Conservation (phyloP, 768 basidiomycete genomes). For the Tubosaeta sp. region DNA sequence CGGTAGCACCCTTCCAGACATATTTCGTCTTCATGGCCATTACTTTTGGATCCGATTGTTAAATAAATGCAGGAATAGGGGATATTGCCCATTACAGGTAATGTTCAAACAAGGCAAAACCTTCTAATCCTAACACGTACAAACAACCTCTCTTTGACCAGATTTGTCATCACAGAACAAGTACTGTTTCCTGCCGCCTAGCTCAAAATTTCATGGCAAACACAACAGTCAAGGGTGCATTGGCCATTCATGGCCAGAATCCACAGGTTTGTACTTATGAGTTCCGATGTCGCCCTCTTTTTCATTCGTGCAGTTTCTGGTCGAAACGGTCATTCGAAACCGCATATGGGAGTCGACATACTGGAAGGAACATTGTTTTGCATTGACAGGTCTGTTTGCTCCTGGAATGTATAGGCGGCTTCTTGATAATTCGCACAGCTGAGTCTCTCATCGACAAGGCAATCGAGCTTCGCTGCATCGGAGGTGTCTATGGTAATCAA, state of each 20-base stretch:
- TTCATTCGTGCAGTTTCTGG: conserved; percentile 61
- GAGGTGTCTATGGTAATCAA: conserved; percentile 95
- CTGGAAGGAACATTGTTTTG: conserved; percentile 99
- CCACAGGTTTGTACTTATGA: conserved; percentile 67
- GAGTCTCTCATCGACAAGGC: conserved; percentile 93
- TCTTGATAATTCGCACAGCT: conserved; percentile 43
- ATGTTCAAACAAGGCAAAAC: conserved; percentile 31
- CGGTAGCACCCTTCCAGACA: too few species aligned
- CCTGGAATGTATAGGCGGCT: background rate
- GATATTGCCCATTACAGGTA: too few species aligned
- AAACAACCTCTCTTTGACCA: conserved; percentile 11
- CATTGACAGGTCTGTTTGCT: conserved; percentile 69
- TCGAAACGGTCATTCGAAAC: conserved; percentile 94
- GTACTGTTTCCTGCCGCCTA: background rate
- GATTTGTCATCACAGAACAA: background rate
- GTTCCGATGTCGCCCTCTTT: background rate
- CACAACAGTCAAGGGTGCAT: conserved; percentile 83
- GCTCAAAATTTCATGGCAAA: conserved; percentile 65
- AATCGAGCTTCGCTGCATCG: conserved; percentile 74
- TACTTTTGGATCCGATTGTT: too few species aligned
- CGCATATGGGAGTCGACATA: conserved; percentile 92
- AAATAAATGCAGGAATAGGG: too few species aligned
- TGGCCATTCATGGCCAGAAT: conserved; percentile 93
- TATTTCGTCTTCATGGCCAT: too few species aligned
- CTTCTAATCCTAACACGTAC: conserved; percentile 19